Percentiles rank a stretch among this genome's conserved stretches.
phyloP scores from a whole-genome alignment of 148 eudicot species.

The Arbutus unedo region DNA sequence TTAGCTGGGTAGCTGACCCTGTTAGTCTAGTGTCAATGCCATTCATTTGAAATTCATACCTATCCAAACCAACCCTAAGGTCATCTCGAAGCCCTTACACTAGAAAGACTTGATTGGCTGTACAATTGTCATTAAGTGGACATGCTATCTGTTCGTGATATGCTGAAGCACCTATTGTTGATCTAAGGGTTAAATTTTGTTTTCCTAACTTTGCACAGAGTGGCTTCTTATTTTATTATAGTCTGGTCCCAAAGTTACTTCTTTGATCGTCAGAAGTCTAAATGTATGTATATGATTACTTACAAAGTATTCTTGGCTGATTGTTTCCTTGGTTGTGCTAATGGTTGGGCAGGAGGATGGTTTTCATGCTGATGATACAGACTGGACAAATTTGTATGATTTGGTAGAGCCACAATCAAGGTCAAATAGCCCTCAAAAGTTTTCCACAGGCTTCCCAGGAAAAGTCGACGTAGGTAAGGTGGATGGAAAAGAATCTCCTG shows the following conservation, averaged over 20 bases:
- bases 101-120: background rate
- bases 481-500: slow-evolving; percentile 58
- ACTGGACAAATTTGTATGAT: slow-evolving; percentile 74
- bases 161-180: background rate
- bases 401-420: slow-evolving; percentile 56
- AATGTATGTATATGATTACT: background rate
- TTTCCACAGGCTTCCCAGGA: slow-evolving; percentile 50
- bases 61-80: background rate
- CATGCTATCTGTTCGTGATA: background rate
- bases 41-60: background rate
- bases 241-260: background rate
- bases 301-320: slow-evolving; percentile 2
- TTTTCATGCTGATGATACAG: slow-evolving; percentile 41
- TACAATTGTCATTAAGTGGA: background rate
- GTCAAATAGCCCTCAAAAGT: slow-evolving; percentile 53
- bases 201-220: background rate
- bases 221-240: slow-evolving; percentile 10
- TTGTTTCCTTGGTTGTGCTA: slow-evolving; percentile 12
- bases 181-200: background rate
- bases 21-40: too few relatives aligned
- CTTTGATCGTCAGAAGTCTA: background rate
- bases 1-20: too few relatives aligned
- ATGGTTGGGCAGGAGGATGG: slow-evolving; percentile 44
- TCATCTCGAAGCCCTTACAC: background rate
- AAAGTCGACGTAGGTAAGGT: slow-evolving; percentile 41